Conservation (phyloP, 2,329 filamentous ascomycete genomes). For the Ceratocystis diversiconidia region DNA sequence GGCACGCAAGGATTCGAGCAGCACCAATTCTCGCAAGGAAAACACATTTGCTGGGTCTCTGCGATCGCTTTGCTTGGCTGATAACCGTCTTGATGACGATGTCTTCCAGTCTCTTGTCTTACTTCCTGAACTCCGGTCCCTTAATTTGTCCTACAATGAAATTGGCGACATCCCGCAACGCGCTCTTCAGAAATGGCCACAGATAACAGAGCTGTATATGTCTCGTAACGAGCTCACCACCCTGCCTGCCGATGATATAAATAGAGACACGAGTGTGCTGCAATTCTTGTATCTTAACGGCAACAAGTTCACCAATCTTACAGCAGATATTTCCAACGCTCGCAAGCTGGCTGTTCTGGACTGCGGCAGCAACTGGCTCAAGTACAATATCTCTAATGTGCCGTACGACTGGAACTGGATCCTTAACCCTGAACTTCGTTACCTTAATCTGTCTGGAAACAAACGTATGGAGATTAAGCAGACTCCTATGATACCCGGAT, state of each 20-base stretch:
- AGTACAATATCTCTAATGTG: constrained; percentile 98
- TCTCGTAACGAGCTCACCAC: constrained; percentile 91
- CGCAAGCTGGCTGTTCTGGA: constrained; percentile 84
- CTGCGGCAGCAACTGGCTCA: constrained; percentile 85
- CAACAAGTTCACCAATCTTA: constrained; percentile 94
- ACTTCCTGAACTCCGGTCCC: constrained; percentile 66
- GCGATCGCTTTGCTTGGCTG: constrained; percentile 72
- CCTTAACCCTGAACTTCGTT: constrained; percentile 86
- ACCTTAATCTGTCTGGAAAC: constrained; percentile 92
- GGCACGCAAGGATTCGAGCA: constrained; percentile 72
- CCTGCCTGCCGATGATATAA: constrained; percentile 67
- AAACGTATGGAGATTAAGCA: constrained; percentile 84
- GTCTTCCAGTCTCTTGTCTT: constrained; percentile 83
- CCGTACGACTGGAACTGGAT: constrained; percentile 99
- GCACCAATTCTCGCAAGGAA: constrained; percentile 56
- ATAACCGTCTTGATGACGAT: constrained; percentile 88
- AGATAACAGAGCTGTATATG: constrained; percentile 81
- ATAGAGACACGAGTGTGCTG: constrained; percentile 43
- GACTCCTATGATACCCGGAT: constrained; percentile 43
- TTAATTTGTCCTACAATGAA: constrained; percentile 85
- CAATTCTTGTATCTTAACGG: constrained; percentile 90
- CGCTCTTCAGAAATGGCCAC: constrained; percentile 76
- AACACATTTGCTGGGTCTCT: constrained; percentile 83
- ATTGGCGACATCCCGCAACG: constrained; percentile 83
- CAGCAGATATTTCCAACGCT: constrained; percentile 87